phyloP scores from a whole-genome alignment of 169 alveolate genomes.

The Cryptosporidium ryanae region DNA sequence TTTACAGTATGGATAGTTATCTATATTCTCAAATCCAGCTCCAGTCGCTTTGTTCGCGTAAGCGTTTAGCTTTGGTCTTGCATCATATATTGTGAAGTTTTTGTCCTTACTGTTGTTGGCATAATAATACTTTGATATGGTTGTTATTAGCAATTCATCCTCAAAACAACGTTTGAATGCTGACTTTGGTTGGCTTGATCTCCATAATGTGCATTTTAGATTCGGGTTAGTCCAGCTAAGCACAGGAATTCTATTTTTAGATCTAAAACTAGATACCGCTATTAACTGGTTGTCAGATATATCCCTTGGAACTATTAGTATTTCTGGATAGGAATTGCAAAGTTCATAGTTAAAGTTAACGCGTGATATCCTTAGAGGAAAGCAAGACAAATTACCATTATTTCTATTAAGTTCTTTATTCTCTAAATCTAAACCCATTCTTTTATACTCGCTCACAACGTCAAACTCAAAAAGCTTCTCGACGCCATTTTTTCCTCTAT shows the following conservation, averaged over 20 bases:
- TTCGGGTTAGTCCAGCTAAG: conserved; percentile 75
- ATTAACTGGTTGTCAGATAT: conserved; percentile 76
- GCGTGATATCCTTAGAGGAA: conserved; percentile 56
- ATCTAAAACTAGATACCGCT: conserved; percentile 77
- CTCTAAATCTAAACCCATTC: conserved; percentile 43
- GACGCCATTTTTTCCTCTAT: background rate
- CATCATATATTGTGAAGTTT: conserved; percentile 76
- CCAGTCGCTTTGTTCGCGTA: conserved; percentile 83
- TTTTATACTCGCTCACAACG: conserved; percentile 10
- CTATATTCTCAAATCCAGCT: conserved; percentile 82
- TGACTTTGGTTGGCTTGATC: conserved; percentile 76
- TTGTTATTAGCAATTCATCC: conserved; percentile 70
- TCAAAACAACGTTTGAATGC: conserved; percentile 74
- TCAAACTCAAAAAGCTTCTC: conserved; percentile 26
- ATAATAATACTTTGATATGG: conserved; percentile 67
- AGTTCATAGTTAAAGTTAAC: conserved; percentile 77
- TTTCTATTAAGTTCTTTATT: background rate
- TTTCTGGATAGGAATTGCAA: conserved; percentile 79
- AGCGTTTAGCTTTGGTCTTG: conserved; percentile 83
- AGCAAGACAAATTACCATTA: background rate
- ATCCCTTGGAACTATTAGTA: conserved; percentile 75
- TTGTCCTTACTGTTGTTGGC: conserved; percentile 50
- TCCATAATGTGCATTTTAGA: conserved; percentile 72
- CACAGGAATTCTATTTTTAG: conserved; percentile 79
- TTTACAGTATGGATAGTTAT: conserved; percentile 77